Base-by-base conservation (phyloP, 179 eudicot genomes). In the Spinacia oleracea region DNA sequence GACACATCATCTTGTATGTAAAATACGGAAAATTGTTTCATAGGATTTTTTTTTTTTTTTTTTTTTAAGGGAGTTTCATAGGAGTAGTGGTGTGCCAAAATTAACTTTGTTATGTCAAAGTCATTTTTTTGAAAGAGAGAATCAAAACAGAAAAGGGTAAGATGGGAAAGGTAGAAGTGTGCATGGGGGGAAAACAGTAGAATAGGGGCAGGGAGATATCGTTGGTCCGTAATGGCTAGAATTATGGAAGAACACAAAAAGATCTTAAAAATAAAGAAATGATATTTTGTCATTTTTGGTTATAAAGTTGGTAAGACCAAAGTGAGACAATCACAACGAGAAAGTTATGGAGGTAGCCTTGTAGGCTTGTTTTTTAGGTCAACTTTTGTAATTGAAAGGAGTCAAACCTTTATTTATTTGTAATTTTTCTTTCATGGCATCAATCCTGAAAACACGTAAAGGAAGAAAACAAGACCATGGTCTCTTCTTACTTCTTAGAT, bases 151-250 rank as follows among this genome's bases (percentile, higher is more conserved):
- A 5, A 31, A 21, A 20, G 31, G 58, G 59, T n/a, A 76, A 35
- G 46, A 21, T 21, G n/a, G 59, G 53, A 7, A 20, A 35, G 31
- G 10, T 2, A 68, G 2, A 2, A 60, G 15, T 67, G 55, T 56
- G 55, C 64, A 42, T 16, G 51, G 62, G 62, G 35, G 18, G 9
- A 35, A 18, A 74, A 11, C n/a, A 51, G 14, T 32, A 73, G 15
- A 32, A 48, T 65, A 12, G 65, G 34, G 14, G 73, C 29, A 74
- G 35, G 3, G 34, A 65, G 78, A 75, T 43, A 68, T 80, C 70
- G 78, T 80, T 75, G 78, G 74, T 79, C 78, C 73, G 82, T 78
- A 74, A 79, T 79, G 82, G 73, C 78, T 79, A 79, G 74, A 51
- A 67, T 73, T 23, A 20, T 27, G 27, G 56, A 65, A 65, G 50